phyloP scores from a whole-genome alignment of 352 stramenopile species.

The Pythium sukuiense region DNA sequence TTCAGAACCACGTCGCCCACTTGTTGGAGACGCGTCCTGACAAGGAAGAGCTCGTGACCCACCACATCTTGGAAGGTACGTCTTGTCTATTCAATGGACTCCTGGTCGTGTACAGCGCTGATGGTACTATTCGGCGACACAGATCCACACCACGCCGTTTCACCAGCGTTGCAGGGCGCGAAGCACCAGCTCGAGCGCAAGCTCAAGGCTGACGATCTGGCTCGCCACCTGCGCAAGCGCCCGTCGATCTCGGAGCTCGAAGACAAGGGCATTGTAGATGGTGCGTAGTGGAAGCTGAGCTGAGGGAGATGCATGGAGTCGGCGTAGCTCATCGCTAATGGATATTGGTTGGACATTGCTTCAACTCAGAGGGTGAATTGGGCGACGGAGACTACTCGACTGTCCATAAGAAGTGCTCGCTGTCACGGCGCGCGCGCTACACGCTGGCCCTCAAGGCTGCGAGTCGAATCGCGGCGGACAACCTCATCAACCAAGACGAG shows the following conservation, averaged over 20 bases:
- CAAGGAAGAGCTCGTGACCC: slow-evolving; percentile 74
- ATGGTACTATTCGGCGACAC: not conserved
- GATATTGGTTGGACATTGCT: not conserved
- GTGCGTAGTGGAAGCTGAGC: slow-evolving; percentile 21
- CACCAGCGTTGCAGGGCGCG: slow-evolving; percentile 63
- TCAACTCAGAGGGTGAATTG: slow-evolving; percentile 61
- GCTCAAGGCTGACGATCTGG: slow-evolving; percentile 68
- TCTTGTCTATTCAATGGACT: too few species aligned
- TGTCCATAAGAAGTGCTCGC: slow-evolving; percentile 40
- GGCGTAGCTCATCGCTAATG: not conserved
- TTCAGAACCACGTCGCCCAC: slow-evolving; percentile 82
- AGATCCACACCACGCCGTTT: slow-evolving; percentile 47
- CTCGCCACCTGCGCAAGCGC: slow-evolving; percentile 66
- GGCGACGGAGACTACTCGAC: slow-evolving; percentile 36
- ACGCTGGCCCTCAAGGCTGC: slow-evolving; percentile 79
- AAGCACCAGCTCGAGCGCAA: slow-evolving; percentile 77
- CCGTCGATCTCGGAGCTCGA: slow-evolving; percentile 73
- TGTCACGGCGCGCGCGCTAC: slow-evolving; percentile 69
- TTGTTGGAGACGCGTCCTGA: slow-evolving; percentile 76
- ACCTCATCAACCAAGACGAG: slow-evolving; percentile 75
- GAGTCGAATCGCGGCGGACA: slow-evolving; percentile 75
- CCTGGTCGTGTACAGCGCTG: not conserved
- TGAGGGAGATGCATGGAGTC: not conserved
- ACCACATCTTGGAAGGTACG: slow-evolving; percentile 70
- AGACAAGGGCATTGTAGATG: slow-evolving; percentile 75